A percentile compares a stretch with the other conserved stretches of the same genome.
These are phyloP conservation scores for Phialophora verrucosa DNA, from an alignment of 2,329 filamentous ascomycete genomes.

Conservation along the genomic window DNA sequence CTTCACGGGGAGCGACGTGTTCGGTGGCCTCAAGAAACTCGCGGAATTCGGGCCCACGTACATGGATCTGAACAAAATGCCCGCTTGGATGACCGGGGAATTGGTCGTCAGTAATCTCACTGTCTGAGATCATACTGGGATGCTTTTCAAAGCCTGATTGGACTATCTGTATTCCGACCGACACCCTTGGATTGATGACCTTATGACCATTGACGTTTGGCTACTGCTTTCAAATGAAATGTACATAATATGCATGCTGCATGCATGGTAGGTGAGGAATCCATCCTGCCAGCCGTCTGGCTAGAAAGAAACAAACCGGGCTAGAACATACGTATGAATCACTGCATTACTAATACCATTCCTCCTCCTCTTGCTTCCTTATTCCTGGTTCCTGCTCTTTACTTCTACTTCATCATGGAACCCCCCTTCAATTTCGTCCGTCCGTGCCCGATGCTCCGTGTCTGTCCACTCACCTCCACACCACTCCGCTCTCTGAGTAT, in stretches of 20 bases:
- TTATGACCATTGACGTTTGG: neutral
- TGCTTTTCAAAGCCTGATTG: neutral
- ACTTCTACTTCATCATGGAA: too few relatives aligned
- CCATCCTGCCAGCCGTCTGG: too few relatives aligned
- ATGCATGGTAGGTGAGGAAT: neutral
- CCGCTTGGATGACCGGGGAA: constrained; percentile 89
- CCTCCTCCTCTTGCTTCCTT: too few relatives aligned
- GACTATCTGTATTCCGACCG: neutral
- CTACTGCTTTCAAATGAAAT: neutral
- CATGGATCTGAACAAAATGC: constrained; percentile 78
- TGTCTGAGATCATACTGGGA: constrained; percentile 49
- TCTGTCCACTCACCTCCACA: too few relatives aligned
- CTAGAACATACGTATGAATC: too few relatives aligned
- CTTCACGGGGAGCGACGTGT: constrained; percentile 78
- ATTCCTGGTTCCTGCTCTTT: too few relatives aligned
- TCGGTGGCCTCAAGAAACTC: constrained; percentile 77
- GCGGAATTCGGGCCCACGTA: constrained; percentile 68
- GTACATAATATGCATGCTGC: neutral
- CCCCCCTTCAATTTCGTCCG: too few relatives aligned
- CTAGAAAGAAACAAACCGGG: too few relatives aligned
- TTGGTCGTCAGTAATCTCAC: constrained; percentile 76
- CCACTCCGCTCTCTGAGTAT: too few relatives aligned
- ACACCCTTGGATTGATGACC: neutral
- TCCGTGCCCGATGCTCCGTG: too few relatives aligned
- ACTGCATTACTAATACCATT: too few relatives aligned